Evolutionary conservation across 202 grass and related monocot species (phyloP).

Genomic region (Carex arenaria): DNA sequence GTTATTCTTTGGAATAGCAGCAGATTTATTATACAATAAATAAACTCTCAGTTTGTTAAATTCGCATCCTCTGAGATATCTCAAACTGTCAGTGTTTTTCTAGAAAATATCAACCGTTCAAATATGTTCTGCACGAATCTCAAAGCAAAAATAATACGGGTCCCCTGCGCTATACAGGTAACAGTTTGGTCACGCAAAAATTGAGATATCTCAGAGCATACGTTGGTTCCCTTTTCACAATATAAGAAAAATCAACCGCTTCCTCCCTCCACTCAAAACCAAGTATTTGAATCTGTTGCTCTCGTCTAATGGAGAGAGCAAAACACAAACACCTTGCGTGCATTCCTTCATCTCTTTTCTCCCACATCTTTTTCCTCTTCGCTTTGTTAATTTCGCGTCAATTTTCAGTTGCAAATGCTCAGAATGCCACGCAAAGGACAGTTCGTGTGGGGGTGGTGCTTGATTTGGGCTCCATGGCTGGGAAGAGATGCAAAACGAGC

Average conservation of each 20-base stretch:
- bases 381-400: neutral
- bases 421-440: constrained; percentile 6
- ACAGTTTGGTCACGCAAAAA: too few relatives aligned
- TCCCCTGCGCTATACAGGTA: too few relatives aligned
- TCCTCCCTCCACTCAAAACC: neutral
- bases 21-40: neutral
- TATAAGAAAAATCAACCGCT: neutral
- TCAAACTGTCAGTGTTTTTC: too few relatives aligned
- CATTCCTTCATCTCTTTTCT: neutral
- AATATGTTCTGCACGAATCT: too few relatives aligned
- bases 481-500: constrained; percentile 39
- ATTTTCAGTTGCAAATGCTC: neutral
- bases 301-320: neutral
- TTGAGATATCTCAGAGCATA: too few relatives aligned
- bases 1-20: too few relatives aligned
- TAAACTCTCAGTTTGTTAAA: neutral
- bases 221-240: neutral
- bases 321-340: neutral
- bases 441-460: constrained; percentile 47
- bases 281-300: neutral
- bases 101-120: too few relatives aligned
- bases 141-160: too few relatives aligned
- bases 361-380: neutral
- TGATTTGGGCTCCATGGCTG: constrained; percentile 25
- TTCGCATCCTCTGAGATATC: too few relatives aligned